phyloP scores from a whole-genome alignment of 2,329 filamentous ascomycete genomes.

The Fusarium pilosicola region DNA sequence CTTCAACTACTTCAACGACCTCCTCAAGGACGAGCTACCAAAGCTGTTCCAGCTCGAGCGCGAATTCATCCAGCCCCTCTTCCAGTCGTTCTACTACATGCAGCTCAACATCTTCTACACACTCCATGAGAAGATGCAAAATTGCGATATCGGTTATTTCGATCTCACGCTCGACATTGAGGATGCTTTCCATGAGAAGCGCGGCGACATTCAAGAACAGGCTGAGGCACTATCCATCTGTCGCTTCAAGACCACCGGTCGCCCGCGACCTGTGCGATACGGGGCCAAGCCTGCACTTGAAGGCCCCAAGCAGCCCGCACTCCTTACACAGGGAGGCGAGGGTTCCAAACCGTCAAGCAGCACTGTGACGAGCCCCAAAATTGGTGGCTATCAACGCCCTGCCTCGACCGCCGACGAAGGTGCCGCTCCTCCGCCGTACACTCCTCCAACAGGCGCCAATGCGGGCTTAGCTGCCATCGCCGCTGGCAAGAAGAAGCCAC shows the following conservation, averaged over 20 bases:
- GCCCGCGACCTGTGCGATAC: constrained; percentile 69
- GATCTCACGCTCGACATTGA: constrained; percentile 91
- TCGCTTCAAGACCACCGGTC: constrained; percentile 90
- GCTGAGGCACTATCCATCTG: constrained; percentile 87
- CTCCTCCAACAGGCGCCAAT: constrained; percentile 54
- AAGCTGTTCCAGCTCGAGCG: constrained; percentile 89
- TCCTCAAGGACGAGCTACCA: constrained; percentile 94
- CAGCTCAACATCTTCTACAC: constrained; percentile 99
- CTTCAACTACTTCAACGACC: constrained; percentile 97
- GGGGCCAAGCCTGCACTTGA: constrained; percentile 65
- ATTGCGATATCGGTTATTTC: constrained; percentile 97
- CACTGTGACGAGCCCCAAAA: constrained; percentile 41
- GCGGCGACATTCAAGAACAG: constrained; percentile 85
- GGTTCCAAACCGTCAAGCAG: constrained; percentile 41
- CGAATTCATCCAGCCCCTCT: constrained; percentile 95
- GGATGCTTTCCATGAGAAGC: constrained; percentile 88
- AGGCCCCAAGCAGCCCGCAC: constrained; percentile 57
- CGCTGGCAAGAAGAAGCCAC: constrained; percentile 72
- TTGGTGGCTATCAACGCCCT: constrained; percentile 49
- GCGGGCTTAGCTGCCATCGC: constrained; percentile 58
- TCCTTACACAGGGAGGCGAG: constrained; percentile 64
- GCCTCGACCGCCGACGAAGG: constrained; percentile 54
- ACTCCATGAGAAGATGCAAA: constrained; percentile 97
- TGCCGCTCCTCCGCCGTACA: constrained; percentile 79
- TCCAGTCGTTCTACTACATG: constrained; percentile 99